Base-by-base conservation (phyloP, 495 filamentous ascomycete genomes). In the Neurospora sublineolata region DNA sequence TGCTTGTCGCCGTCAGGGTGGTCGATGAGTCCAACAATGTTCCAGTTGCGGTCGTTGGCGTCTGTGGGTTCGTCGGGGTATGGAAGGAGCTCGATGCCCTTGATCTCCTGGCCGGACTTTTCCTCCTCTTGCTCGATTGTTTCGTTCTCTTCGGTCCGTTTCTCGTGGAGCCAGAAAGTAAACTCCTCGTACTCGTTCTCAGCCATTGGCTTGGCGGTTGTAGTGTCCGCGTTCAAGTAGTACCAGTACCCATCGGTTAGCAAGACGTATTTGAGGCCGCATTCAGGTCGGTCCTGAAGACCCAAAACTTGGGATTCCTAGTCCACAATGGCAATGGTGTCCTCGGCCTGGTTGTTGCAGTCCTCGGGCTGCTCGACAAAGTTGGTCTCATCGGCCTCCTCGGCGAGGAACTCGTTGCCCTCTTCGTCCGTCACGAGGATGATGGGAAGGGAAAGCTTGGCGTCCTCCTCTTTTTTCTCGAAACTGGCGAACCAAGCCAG, bases 141-240 rank as follows among this genome's bases (percentile, higher is more conserved):
- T 4, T 52, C 20, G 2, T 6, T 11, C 20, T 14, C 44, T 6
- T 52, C 10, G 1, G 11, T 11, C 0, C 0, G 20, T 0, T 52
- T 2, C 44, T 52, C 44, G 4, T 27, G 0, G 0, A 52, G 44
- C 44, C 44, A 52, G 44, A 52, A 23, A 1, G 27, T 0, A 4
- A 52, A 52, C 2, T 58, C 23, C 0, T 58, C 46, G 11, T 58
- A 58, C 0, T 14, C 46, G 0, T 7, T 10, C 2, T 58, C 46
- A 0, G 0, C 0, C 46, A 52, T 52, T 0, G 4, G 4, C 0
- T 0, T 27, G 4, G 20, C 46, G 1, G 0, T 52, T 3, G 0
- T 0, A 0, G 4, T 0, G 46, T 52, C 20, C 0, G 27, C 5
- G 46, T 27, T 1, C 0, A 52, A 20, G 10, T 12, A 1, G 4